Evolutionary conservation across 2,329 filamentous ascomycete species (phyloP).

Genomic region (Curvularia sp.): DNA sequence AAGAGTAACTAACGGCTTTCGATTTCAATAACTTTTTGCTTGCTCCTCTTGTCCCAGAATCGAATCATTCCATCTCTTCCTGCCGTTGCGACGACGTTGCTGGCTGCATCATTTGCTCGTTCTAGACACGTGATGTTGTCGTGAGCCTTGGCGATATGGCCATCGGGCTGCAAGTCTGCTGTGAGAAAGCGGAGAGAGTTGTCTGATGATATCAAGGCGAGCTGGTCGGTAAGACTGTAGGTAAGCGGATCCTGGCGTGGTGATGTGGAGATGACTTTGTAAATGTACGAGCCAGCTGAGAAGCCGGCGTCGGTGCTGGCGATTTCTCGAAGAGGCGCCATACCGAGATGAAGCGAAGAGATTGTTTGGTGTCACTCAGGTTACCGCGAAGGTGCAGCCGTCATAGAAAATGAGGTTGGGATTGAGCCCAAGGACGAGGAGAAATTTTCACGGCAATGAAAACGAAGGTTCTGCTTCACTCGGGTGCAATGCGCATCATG

Average conservation of each 20-base stretch:
- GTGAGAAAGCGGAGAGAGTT: constrained; percentile 71
- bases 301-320: constrained; percentile 35
- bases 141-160: constrained; percentile 61
- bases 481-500: not conserved
- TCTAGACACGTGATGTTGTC: constrained; percentile 69
- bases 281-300: constrained; percentile 49
- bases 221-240: constrained; percentile 42
- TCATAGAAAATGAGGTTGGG: not conserved
- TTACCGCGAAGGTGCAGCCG: not conserved
- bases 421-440: constrained; percentile 9
- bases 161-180: constrained; percentile 60
- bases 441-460: constrained; percentile 23
- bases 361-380: not conserved
- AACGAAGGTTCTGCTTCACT: constrained; percentile 6
- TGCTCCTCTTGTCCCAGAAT: constrained; percentile 69
- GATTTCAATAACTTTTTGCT: constrained; percentile 53
- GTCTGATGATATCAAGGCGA: constrained; percentile 73
- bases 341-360: constrained; percentile 4
- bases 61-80: constrained; percentile 73
- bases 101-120: constrained; percentile 59
- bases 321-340: constrained; percentile 31
- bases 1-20: constrained; percentile 41
- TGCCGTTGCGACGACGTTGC: constrained; percentile 68
- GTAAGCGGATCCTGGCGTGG: constrained; percentile 41
- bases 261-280: constrained; percentile 46